Evolutionary conservation across 2,329 filamentous ascomycete species (phyloP).

Genomic region (Fusarium paranaense): DNA sequence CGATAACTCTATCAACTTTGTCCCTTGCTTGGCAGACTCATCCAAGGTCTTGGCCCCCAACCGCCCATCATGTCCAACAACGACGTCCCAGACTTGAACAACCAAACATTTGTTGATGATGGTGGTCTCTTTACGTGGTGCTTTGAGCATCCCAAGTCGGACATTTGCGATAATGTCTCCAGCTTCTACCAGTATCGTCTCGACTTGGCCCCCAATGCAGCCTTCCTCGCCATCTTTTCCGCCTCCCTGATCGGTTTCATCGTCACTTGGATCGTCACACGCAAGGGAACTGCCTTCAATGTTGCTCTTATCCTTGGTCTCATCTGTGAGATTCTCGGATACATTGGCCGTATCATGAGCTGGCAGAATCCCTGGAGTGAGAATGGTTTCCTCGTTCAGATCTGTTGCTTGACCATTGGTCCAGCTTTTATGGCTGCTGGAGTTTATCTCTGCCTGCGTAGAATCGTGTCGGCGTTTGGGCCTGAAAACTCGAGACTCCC

Average conservation of each 20-base stretch:
- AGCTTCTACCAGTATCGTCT: conserved; percentile 65
- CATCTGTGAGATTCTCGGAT: conserved; percentile 68
- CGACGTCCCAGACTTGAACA: conserved; percentile 28
- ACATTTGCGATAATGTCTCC: conserved; percentile 47
- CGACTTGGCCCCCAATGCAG: conserved; percentile 61
- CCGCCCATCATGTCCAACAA: conserved; percentile 7
- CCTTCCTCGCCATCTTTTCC: conserved; percentile 63
- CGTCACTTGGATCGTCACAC: conserved; percentile 55
- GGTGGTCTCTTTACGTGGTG: conserved; percentile 43
- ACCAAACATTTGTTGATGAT: conserved; percentile 35
- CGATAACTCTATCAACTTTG: neutral
- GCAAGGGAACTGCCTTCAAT: conserved; percentile 62
- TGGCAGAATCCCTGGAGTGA: conserved; percentile 64
- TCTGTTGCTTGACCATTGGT: conserved; percentile 71
- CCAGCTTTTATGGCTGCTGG: conserved; percentile 74
- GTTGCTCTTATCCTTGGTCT: conserved; percentile 66
- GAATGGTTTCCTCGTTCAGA: conserved; percentile 65
- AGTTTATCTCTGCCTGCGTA: conserved; percentile 70
- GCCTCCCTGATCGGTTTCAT: conserved; percentile 57
- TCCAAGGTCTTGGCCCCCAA: neutral
- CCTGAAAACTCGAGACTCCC: conserved; percentile 60
- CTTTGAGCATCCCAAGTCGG: conserved; percentile 40
- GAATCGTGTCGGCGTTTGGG: conserved; percentile 61
- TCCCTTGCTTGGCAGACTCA: neutral
- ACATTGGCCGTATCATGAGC: conserved; percentile 67